Conservation (phyloP, 2,329 filamentous ascomycete genomes). For the Fusarium abutilonis region DNA sequence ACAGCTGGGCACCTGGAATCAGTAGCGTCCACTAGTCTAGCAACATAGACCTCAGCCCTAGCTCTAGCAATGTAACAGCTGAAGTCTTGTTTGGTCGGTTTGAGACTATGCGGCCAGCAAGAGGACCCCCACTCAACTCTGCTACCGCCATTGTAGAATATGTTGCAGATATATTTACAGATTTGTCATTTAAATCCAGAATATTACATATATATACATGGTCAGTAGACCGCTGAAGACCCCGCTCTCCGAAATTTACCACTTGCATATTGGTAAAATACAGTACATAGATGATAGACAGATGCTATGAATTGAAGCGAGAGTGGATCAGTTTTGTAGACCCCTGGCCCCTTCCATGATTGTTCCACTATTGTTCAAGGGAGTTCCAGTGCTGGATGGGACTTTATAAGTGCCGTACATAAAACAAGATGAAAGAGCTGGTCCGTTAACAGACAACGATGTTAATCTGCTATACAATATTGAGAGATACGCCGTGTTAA, state of each 20-base stretch:
- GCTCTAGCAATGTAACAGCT: not conserved
- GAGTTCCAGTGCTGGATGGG: conserved; percentile 2
- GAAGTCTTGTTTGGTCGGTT: not conserved
- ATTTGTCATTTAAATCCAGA: not conserved
- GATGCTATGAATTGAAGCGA: no score
- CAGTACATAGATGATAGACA: no score
- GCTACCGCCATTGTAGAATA: conserved; percentile 10
- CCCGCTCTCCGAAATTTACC: not conserved
- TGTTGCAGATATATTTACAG: not conserved
- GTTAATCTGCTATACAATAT: not conserved
- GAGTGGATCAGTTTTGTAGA: not conserved
- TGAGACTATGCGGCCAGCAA: not conserved
- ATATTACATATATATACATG: no score
- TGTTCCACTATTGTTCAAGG: not conserved
- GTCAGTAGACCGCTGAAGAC: not conserved
- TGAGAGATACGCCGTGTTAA: no score
- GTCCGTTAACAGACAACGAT: not conserved
- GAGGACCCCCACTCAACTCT: conserved; percentile 2
- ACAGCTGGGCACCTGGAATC: no score
- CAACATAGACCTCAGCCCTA: not conserved
- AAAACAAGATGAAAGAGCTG: not conserved
- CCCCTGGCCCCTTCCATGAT: not conserved
- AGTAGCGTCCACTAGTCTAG: no score
- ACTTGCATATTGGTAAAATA: not conserved
- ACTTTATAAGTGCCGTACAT: conserved; percentile 1